phyloP scores from a whole-genome alignment of 2,329 filamentous ascomycete genomes.

The Atkinsonella texensis region DNA sequence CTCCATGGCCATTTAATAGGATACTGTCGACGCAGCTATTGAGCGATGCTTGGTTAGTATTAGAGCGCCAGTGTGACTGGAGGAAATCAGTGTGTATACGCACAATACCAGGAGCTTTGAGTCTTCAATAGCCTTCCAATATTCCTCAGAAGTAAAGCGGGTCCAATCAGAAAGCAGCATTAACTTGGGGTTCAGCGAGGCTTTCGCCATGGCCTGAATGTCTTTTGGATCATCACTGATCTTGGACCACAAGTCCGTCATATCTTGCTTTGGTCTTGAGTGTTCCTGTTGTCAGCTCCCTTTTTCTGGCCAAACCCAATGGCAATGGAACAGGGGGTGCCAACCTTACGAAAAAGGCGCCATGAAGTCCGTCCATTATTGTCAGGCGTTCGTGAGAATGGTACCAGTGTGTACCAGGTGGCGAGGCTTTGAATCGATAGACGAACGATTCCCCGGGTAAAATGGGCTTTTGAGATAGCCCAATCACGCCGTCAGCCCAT shows the following conservation, averaged over 20 bases:
- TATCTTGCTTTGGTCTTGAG: slow-evolving; percentile 1
- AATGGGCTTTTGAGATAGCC: slow-evolving; percentile 29
- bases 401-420: slow-evolving; percentile 8
- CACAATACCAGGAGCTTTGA: neutral
- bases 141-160: slow-evolving; percentile 4
- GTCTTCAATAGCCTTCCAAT: neutral
- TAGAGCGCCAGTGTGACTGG: too few relatives aligned
- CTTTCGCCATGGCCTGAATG: slow-evolving; percentile 7
- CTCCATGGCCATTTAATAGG: slow-evolving; percentile 5
- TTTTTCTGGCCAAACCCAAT: neutral
- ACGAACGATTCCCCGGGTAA: slow-evolving; percentile 21
- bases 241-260: neutral
- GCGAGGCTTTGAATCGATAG: slow-evolving; percentile 16
- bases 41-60: neutral
- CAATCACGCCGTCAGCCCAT: slow-evolving; percentile 35
- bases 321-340: too few relatives aligned
- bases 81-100: too few relatives aligned
- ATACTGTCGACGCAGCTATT: slow-evolving; percentile 5
- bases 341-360: neutral
- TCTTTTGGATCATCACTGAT: neutral
- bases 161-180: slow-evolving; percentile 10
- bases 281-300: neutral
- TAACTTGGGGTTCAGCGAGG: slow-evolving; percentile 2
- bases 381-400: slow-evolving; percentile 6
- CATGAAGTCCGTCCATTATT: slow-evolving; percentile 8